phyloP scores from a whole-genome alignment of 2,329 filamentous ascomycete species.

The Aspergillus eucalypticola region DNA sequence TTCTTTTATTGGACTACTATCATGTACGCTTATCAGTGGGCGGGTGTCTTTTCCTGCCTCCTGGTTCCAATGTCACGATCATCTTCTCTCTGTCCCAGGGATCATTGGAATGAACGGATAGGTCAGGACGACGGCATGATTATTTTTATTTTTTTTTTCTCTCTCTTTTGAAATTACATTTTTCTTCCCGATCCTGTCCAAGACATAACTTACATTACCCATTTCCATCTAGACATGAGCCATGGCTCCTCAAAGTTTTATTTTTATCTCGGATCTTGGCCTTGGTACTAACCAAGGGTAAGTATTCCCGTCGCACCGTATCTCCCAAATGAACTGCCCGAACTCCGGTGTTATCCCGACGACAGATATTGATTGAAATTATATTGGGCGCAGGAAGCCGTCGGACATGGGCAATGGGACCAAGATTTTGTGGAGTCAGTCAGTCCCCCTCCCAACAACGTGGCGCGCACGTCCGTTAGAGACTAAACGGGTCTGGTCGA shows the following conservation, averaged over 20 bases:
- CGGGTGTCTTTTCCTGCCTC: not conserved
- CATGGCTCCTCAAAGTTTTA: not conserved
- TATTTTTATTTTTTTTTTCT: too few species aligned
- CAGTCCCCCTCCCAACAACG: not conserved
- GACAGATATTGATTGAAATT: not conserved
- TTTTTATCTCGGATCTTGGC: not conserved
- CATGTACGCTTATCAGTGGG: slow-evolving; percentile 1
- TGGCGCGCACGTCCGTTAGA: not conserved
- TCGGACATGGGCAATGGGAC: not conserved
- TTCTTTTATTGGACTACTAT: not conserved
- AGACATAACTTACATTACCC: too few species aligned
- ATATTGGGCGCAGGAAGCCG: not conserved
- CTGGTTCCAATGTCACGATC: not conserved
- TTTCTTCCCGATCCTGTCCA: not conserved
- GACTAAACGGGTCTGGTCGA: not conserved
- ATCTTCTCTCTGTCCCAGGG: not conserved
- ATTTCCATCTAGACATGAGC: too few species aligned
- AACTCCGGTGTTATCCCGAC: not conserved
- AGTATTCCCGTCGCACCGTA: too few species aligned
- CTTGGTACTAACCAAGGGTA: too few species aligned
- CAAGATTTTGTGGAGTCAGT: not conserved
- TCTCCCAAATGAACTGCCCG: too few species aligned
- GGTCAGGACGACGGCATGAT: not conserved
- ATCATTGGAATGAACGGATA: not conserved
- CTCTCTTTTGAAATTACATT: not conserved